A percentile compares a stretch with the other conserved stretches of the same genome.
phyloP scores from a whole-genome alignment of 306 rosid genomes.

The Pterocarpus macrocarpus region DNA sequence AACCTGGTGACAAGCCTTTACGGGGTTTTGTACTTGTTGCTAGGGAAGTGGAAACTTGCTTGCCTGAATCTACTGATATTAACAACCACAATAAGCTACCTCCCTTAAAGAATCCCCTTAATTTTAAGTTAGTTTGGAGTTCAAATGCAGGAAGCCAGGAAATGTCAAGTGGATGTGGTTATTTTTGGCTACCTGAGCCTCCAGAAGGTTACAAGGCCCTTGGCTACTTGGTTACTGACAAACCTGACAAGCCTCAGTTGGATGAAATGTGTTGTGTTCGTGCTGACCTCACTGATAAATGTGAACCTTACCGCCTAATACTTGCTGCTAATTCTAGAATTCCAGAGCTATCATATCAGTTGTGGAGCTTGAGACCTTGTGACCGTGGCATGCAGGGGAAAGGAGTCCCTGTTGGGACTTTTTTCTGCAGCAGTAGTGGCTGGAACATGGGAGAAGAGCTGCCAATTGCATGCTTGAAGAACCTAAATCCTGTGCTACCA shows the following conservation, averaged over 20 bases:
- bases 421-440: constrained; percentile 62
- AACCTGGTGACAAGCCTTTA: constrained; percentile 63
- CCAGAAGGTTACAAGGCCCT: constrained; percentile 79
- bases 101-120: constrained; percentile 72
- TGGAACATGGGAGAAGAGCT: constrained; percentile 54
- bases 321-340: constrained; percentile 47
- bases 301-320: constrained; percentile 63
- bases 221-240: constrained; percentile 78
- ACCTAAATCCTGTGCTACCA: constrained; percentile 54
- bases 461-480: constrained; percentile 80
- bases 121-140: constrained; percentile 71
- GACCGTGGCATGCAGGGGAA: constrained; percentile 73
- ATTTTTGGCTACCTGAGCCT: constrained; percentile 83
- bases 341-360: constrained; percentile 59
- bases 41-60: constrained; percentile 52
- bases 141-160: constrained; percentile 58
- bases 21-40: constrained; percentile 80
- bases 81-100: constrained; percentile 53
- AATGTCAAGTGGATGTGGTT: constrained; percentile 55
- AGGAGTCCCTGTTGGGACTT: constrained; percentile 84
- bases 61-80: constrained; percentile 41
- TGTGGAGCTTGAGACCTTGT: constrained; percentile 72
- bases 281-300: constrained; percentile 70
- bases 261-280: constrained; percentile 83
- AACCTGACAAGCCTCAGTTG: constrained; percentile 71